These are phyloP conservation scores for Hortiboletus campestris DNA, from an alignment of 768 basidiomycete species.

Conservation along the genomic window DNA sequence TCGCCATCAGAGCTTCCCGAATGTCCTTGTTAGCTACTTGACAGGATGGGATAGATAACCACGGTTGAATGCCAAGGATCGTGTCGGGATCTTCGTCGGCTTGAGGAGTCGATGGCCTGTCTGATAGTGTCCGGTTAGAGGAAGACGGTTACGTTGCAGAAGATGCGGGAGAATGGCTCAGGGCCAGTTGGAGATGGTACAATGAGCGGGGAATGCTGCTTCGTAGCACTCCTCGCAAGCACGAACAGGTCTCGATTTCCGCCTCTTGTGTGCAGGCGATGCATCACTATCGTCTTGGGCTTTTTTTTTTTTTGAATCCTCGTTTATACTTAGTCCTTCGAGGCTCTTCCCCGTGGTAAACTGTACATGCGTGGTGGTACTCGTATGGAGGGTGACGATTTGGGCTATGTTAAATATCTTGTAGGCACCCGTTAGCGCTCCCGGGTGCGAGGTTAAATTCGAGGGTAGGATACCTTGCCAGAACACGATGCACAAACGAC, in stretches of 20 bases:
- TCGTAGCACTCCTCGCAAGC: slow-evolving; percentile 88
- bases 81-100: slow-evolving; percentile 7
- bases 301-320: no score
- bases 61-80: no score
- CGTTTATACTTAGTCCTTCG: slow-evolving; percentile 56
- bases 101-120: slow-evolving; percentile 20
- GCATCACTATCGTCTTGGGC: slow-evolving; percentile 38
- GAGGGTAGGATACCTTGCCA: slow-evolving; percentile 50
- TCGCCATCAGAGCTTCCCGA: slow-evolving; percentile 39
- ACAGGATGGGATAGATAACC: slow-evolving; percentile 27
- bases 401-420: slow-evolving; percentile 83
- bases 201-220: slow-evolving; percentile 72
- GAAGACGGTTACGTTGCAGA: slow-evolving; percentile 8
- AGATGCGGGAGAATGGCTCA: slow-evolving; percentile 7
- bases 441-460: not conserved
- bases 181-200: not conserved
- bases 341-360: no score
- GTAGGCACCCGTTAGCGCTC: slow-evolving; percentile 1
- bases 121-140: slow-evolving; percentile 9
- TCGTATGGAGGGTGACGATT: no score
- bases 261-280: slow-evolving; percentile 38
- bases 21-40: slow-evolving; percentile 22
- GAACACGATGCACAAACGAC: slow-evolving; percentile 89
- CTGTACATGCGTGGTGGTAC: no score
- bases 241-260: slow-evolving; percentile 61